These are phyloP conservation scores for Plasmodium fragile DNA, from an alignment of 169 alveolate species.

Conservation along the genomic window DNA sequence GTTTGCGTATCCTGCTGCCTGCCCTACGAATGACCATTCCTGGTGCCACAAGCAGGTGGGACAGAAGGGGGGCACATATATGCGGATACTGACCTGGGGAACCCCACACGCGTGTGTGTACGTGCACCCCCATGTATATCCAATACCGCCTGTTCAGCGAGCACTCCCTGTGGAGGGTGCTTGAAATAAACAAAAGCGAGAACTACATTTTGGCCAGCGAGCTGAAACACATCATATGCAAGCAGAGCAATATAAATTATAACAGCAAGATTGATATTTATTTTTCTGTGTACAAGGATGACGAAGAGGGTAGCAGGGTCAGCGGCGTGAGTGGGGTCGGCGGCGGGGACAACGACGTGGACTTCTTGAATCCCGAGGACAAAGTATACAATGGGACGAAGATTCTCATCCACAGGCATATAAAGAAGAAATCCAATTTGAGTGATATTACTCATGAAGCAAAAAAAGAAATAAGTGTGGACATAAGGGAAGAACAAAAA, in stretches of 20 bases:
- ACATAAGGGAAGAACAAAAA: conserved; percentile 47
- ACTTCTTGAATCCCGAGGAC: conserved; percentile 29
- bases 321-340: background rate
- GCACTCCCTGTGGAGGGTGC: conserved; percentile 47
- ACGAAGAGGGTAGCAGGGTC: background rate
- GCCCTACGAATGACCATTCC: background rate
- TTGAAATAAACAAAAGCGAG: conserved; percentile 48
- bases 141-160: conserved; percentile 65
- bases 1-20: background rate
- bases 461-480: conserved; percentile 59
- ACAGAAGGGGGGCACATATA: background rate
- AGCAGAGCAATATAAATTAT: conserved; percentile 68
- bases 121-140: conserved; percentile 19
- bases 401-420: conserved; percentile 55
- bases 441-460: conserved; percentile 72
- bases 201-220: conserved; percentile 57
- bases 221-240: conserved; percentile 42
- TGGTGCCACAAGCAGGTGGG: background rate
- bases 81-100: background rate
- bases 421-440: conserved; percentile 29
- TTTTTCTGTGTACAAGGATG: conserved; percentile 44
- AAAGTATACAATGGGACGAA: conserved; percentile 68
- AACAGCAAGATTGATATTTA: conserved; percentile 56
- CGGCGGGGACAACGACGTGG: background rate
- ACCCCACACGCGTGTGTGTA: background rate